phyloP scores from a whole-genome alignment of 2,329 filamentous ascomycete species.

The Zasmidium angulare region DNA sequence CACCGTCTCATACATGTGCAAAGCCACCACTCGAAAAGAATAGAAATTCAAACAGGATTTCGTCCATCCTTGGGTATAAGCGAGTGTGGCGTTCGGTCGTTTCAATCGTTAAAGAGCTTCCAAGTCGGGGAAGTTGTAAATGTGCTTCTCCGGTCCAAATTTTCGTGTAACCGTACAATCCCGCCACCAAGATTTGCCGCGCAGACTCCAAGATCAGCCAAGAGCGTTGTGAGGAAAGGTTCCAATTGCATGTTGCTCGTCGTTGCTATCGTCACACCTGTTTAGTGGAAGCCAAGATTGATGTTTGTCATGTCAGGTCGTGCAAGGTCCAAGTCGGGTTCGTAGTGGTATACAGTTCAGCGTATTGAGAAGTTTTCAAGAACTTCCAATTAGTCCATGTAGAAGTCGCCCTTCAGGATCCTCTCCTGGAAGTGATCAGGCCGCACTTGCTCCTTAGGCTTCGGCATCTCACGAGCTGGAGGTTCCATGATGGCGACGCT shows the following conservation, averaged over 20 bases:
- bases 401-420: conserved; percentile 96
- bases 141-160: neutral
- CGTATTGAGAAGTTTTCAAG: neutral
- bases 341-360: neutral
- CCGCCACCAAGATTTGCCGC: no score
- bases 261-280: no score
- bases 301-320: neutral
- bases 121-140: neutral
- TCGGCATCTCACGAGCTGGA: conserved; percentile 48
- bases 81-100: neutral
- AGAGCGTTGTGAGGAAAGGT: no score
- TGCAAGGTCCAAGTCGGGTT: neutral
- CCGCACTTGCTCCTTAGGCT: conserved; percentile 57
- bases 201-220: no score
- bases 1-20: neutral
- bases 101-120: neutral
- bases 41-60: neutral
- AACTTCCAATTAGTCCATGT: conserved; percentile 70
- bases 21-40: neutral
- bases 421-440: conserved; percentile 95
- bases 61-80: neutral
- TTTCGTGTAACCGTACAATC: no score
- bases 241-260: no score
- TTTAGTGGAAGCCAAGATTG: no score
- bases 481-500: conserved; percentile 65